Percentiles rank a stretch among this genome's conserved stretches.
Evolutionary conservation across 208 protist species (phyloP).

Genomic region (Trypanosoma grayi): DNA sequence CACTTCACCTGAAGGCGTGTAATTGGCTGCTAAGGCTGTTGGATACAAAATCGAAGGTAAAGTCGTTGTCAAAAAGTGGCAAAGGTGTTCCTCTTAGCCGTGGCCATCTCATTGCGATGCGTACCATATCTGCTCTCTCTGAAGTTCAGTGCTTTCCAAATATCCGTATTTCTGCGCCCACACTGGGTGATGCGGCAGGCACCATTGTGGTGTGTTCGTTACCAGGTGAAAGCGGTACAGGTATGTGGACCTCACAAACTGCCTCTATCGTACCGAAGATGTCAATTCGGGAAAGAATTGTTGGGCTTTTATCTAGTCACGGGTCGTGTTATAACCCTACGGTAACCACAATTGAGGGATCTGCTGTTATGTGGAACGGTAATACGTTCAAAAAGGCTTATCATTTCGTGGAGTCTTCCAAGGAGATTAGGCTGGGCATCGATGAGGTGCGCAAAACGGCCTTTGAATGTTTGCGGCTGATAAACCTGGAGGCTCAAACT

Average conservation of each 20-base stretch:
- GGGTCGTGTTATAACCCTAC: constrained; percentile 18
- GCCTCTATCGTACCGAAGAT: neutral
- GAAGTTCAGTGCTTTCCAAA: constrained; percentile 3
- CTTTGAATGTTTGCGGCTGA: constrained; percentile 14
- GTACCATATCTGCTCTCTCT: constrained; percentile 14
- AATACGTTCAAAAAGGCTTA: constrained; percentile 3
- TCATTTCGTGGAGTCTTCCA: neutral
- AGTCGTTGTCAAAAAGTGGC: neutral
- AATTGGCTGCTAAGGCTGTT: constrained; percentile 18
- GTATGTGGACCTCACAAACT: neutral
- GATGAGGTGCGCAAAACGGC: constrained; percentile 10
- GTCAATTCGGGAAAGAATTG: constrained; percentile 10
- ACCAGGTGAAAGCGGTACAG: neutral
- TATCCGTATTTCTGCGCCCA: neutral
- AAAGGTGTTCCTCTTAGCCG: neutral
- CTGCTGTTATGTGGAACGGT: constrained; percentile 10
- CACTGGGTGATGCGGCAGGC: neutral
- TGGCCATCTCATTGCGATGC: constrained; percentile 28
- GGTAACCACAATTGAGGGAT: constrained; percentile 8
- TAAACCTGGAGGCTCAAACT: neutral
- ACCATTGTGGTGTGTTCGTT: neutral
- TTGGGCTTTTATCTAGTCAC: constrained; percentile 1
- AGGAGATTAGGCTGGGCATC: neutral
- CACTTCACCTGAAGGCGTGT: constrained; percentile 8
- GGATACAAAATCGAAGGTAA: constrained; percentile 7